phyloP scores from a whole-genome alignment of 164 flowering plant genomes.

The Platanus orientalis region DNA sequence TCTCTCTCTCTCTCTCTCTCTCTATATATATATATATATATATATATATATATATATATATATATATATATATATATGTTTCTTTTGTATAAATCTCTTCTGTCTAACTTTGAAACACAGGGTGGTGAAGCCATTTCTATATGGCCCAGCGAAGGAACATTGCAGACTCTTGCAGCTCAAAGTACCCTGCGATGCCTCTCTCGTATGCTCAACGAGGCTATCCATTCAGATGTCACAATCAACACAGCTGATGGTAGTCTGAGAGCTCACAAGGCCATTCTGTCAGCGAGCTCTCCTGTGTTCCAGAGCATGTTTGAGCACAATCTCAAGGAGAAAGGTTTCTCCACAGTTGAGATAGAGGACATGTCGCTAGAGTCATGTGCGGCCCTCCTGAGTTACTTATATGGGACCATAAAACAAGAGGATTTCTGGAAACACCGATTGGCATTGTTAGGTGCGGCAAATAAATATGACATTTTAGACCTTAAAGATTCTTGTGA shows the following conservation, averaged over 20 bases:
- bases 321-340: slow-evolving; percentile 73
- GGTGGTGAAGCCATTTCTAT: slow-evolving; percentile 67
- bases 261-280: slow-evolving; percentile 74
- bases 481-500: slow-evolving; percentile 77
- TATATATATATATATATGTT: neutral
- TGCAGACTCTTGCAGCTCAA: slow-evolving; percentile 44
- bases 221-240: slow-evolving; percentile 83
- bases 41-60: too few species aligned
- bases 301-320: slow-evolving; percentile 83
- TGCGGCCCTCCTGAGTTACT: slow-evolving; percentile 59
- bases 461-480: slow-evolving; percentile 77
- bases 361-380: slow-evolving; percentile 83
- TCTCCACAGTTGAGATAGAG: slow-evolving; percentile 66
- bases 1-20: too few species aligned
- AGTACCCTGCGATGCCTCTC: slow-evolving; percentile 62
- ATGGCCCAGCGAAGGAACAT: slow-evolving; percentile 63
- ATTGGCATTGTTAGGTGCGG: slow-evolving; percentile 68
- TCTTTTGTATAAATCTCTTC: neutral
- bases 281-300: slow-evolving; percentile 82
- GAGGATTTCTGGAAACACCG: slow-evolving; percentile 89
- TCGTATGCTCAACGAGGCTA: slow-evolving; percentile 75
- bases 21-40: too few species aligned
- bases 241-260: slow-evolving; percentile 61
- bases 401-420: slow-evolving; percentile 79
- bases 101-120: slow-evolving; percentile 24